These are phyloP conservation scores for Ophiostoma sp. DNA, from an alignment of 2,329 filamentous ascomycete genomes.

Conservation along the genomic window DNA sequence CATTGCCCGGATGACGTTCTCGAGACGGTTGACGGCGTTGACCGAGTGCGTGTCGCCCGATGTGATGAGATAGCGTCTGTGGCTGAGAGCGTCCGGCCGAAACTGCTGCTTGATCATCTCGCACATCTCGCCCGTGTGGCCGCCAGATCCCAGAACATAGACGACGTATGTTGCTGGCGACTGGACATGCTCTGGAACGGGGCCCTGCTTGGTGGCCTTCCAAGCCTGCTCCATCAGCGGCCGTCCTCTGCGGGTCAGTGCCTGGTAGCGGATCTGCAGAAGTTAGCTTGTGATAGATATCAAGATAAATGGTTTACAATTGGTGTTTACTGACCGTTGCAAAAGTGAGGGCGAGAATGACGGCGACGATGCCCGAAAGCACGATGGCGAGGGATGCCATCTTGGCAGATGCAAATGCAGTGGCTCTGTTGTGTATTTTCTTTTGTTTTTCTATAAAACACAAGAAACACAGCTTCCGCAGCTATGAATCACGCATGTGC, in stretches of 20 bases:
- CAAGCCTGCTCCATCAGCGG: constrained; percentile 21
- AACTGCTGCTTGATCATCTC: constrained; percentile 65
- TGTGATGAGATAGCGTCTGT: constrained; percentile 77
- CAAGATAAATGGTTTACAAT: neutral
- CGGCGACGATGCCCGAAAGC: neutral
- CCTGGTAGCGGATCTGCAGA: constrained; percentile 21
- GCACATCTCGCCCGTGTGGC: constrained; percentile 93
- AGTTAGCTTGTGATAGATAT: neutral
- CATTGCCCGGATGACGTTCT: constrained; percentile 42
- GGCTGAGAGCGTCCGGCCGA: constrained; percentile 47
- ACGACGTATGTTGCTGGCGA: constrained; percentile 53
- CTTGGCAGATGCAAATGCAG: neutral
- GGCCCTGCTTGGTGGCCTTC: constrained; percentile 19
- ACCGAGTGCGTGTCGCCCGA: constrained; percentile 70
- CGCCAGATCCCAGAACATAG: constrained; percentile 84
- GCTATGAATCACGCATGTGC: neutral
- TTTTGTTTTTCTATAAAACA: neutral
- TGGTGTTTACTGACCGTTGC: neutral
- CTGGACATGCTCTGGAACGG: constrained; percentile 23
- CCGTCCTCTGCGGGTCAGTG: constrained; percentile 10
- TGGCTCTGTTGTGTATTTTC: neutral
- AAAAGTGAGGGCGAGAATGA: constrained; percentile 3
- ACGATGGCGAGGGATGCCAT: neutral
- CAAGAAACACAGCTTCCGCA: neutral
- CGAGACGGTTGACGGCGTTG: constrained; percentile 58